These are phyloP conservation scores for Trichoderma harzianum DNA, from an alignment of 2,329 filamentous ascomycete species.

Conservation along the genomic window DNA sequence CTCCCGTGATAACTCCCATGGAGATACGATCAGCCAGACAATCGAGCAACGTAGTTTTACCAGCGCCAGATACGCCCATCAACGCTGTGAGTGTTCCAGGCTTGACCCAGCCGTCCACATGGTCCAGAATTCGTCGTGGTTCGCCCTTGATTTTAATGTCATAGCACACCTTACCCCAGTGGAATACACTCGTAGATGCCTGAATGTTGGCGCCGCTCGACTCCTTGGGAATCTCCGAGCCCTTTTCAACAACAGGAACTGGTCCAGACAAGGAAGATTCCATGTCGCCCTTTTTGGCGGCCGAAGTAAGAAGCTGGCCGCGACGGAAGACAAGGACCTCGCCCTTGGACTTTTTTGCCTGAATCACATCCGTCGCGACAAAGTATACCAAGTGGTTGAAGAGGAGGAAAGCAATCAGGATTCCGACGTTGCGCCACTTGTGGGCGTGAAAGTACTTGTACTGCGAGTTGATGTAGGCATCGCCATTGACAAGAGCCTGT, in stretches of 20 bases:
- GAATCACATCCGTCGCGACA: constrained; percentile 45
- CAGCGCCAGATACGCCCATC: constrained; percentile 50
- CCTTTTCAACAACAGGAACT: background rate
- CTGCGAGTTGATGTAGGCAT: constrained; percentile 42
- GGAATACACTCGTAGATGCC: constrained; percentile 5
- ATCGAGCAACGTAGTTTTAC: constrained; percentile 65
- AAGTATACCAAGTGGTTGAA: constrained; percentile 49
- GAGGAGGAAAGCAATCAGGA: constrained; percentile 50
- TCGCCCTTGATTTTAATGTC: constrained; percentile 69
- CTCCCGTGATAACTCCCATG: constrained; percentile 67
- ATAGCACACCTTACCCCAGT: constrained; percentile 68
- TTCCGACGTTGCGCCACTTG: constrained; percentile 56
- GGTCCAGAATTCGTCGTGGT: constrained; percentile 61
- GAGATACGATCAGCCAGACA: constrained; percentile 39
- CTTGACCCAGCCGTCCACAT: constrained; percentile 73
- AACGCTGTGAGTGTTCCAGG: constrained; percentile 69
- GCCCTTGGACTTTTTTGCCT: constrained; percentile 55
- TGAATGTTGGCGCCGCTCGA: background rate
- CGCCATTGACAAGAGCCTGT: background rate
- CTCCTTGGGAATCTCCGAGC: background rate
- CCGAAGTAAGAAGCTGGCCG: background rate
- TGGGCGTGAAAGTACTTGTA: constrained; percentile 48
- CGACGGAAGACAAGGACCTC: constrained; percentile 54
- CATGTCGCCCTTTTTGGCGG: background rate
- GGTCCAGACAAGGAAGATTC: background rate